Conservation (phyloP, 768 basidiomycete species). For the Pleurotus sapidus region DNA sequence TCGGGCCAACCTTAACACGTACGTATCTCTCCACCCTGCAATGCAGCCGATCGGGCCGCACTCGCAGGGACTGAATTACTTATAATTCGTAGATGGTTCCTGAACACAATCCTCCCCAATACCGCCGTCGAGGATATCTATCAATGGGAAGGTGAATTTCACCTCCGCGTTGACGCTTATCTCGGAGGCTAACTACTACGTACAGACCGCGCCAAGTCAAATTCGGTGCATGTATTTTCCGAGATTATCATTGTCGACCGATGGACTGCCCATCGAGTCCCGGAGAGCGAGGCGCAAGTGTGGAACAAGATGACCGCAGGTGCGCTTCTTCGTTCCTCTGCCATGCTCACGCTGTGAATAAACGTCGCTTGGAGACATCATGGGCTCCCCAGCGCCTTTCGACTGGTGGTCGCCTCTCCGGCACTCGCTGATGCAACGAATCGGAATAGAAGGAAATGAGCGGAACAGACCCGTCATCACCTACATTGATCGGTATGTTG, state of each 20-base stretch:
- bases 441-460: background rate
- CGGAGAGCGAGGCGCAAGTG: background rate
- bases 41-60: no score
- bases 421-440: background rate
- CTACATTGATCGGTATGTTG: conserved; percentile 7
- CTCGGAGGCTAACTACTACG: background rate
- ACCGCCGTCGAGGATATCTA: conserved; percentile 1
- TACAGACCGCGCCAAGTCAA: conserved; percentile 3
- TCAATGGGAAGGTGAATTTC: conserved; percentile 6
- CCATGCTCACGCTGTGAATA: background rate
- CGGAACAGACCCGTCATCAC: background rate
- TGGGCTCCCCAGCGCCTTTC: background rate
- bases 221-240: background rate
- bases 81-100: conserved; percentile 1
- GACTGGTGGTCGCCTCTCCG: conserved; percentile 6
- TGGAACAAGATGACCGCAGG: conserved; percentile 9
- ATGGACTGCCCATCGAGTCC: background rate
- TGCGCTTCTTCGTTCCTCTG: background rate
- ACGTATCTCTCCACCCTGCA: background rate
- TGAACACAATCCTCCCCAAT: conserved; percentile 1
- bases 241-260: conserved; percentile 2
- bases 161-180: background rate
- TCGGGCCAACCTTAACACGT: background rate
- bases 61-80: no score
- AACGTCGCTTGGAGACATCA: background rate